These are phyloP conservation scores for Acorus calamus DNA, from an alignment of 106 monocot species.

Conservation along the genomic window DNA sequence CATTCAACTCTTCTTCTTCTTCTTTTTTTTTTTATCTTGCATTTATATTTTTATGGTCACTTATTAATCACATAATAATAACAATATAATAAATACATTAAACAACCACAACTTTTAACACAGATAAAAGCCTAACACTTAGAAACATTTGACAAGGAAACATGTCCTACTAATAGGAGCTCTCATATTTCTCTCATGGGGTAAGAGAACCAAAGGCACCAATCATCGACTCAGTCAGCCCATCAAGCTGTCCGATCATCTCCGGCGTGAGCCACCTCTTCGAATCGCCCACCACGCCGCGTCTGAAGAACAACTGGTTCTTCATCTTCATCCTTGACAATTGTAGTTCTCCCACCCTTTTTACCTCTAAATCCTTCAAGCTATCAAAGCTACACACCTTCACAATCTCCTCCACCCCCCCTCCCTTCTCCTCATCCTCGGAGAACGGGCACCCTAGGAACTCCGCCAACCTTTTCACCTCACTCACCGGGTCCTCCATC, in stretches of 20 bases:
- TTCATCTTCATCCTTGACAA: background rate
- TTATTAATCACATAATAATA: no score
- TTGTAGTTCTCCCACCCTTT: background rate
- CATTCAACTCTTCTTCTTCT: no score
- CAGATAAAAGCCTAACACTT: no score
- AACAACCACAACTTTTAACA: no score
- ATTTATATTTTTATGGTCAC: no score
- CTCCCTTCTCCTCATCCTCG: conserved; percentile 10
- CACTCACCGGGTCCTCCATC: background rate
- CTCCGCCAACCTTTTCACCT: conserved; percentile 5
- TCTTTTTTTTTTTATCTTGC: no score
- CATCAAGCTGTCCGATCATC: conserved; percentile 2
- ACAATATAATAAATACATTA: no score
- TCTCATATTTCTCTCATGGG: no score
- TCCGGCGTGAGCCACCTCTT: background rate
- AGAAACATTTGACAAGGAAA: no score
- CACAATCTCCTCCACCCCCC: background rate
- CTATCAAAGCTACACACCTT: conserved; percentile 8
- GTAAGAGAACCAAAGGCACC: no score
- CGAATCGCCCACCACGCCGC: conserved; percentile 4
- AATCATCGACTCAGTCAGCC: background rate
- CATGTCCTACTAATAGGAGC: no score
- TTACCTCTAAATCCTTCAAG: background rate
- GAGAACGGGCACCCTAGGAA: conserved; percentile 7
- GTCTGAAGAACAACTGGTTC: conserved; percentile 1